phyloP scores from a whole-genome alignment of 257 asterid genomes.

The Prunella vulgaris region DNA sequence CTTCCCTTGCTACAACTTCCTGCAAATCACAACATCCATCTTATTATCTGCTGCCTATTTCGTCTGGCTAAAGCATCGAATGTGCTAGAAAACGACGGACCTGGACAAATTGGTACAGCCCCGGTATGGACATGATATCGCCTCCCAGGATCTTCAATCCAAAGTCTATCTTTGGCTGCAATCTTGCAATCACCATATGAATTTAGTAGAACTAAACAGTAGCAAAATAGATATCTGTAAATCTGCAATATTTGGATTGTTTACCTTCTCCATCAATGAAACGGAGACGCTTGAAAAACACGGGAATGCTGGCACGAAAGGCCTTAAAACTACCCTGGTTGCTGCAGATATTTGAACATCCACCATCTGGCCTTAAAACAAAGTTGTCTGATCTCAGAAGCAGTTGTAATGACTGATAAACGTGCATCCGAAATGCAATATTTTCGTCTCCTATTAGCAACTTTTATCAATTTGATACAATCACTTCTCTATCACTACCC shows the following conservation, averaged over 20 bases:
- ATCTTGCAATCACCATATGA: constrained; percentile 20
- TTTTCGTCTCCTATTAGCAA: background rate
- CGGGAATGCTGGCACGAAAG: constrained; percentile 73
- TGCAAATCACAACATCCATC: constrained; percentile 17
- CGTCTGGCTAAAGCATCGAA: background rate
- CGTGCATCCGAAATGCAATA: background rate
- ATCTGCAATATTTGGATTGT: background rate
- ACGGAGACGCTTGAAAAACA: constrained; percentile 58
- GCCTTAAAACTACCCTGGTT: constrained; percentile 50
- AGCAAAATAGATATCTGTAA: background rate
- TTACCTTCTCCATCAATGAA: constrained; percentile 75
- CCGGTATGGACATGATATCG: constrained; percentile 84
- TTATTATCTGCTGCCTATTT: background rate
- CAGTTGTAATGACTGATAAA: background rate
- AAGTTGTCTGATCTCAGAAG: constrained; percentile 24
- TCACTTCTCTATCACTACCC: background rate
- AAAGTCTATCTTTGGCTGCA: constrained; percentile 85
- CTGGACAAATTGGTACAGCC: constrained; percentile 64
- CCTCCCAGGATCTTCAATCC: constrained; percentile 67
- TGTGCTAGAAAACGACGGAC: constrained; percentile 23
- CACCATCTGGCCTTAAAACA: constrained; percentile 51
- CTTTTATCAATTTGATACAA: background rate
- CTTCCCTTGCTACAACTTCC: constrained; percentile 54
- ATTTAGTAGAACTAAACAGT: background rate
- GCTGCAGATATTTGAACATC: constrained; percentile 71